Conservation (phyloP, 306 rosid genomes). For the Rosa multiflora region DNA sequence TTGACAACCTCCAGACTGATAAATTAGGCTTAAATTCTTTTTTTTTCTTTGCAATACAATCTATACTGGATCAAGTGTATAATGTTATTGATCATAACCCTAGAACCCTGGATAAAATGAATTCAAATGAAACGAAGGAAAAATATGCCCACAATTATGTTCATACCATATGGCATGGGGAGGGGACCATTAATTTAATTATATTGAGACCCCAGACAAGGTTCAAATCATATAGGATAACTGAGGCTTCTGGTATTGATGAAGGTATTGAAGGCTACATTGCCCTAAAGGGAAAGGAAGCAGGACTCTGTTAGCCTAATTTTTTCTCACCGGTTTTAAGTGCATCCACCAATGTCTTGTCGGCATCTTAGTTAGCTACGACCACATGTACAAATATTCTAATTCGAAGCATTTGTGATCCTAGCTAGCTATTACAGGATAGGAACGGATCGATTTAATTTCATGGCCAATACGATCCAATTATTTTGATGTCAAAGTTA, state of each 20-base stretch:
- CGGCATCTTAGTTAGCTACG: not conserved
- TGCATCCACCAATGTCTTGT: slow-evolving; percentile 8
- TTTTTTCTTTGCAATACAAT: no score
- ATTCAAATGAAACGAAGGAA: not conserved
- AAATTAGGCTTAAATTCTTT: no score
- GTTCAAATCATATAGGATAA: slow-evolving; percentile 18
- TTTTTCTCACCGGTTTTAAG: slow-evolving; percentile 12
- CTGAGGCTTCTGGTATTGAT: slow-evolving; percentile 9
- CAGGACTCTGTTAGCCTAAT: not conserved
- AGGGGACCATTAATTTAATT: not conserved
- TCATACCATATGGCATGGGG: not conserved
- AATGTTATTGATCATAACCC: not conserved
- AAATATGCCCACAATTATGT: not conserved
- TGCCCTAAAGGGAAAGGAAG: slow-evolving; percentile 19
- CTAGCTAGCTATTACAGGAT: not conserved
- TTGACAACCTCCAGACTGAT: not conserved
- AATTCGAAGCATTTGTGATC: slow-evolving; percentile 11
- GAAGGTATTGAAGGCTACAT: slow-evolving; percentile 11
- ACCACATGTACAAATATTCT: slow-evolving; percentile 10
- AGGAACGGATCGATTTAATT: not conserved
- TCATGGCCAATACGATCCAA: not conserved
- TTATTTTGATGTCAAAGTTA: slow-evolving; percentile 17
- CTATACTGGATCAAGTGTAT: no score
- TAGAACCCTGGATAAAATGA: not conserved
- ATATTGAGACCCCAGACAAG: not conserved